A percentile compares a stretch with the other conserved stretches of the same genome.
Conservation (phyloP, 139 green algal species). For the Coelastrella sp. region DNA sequence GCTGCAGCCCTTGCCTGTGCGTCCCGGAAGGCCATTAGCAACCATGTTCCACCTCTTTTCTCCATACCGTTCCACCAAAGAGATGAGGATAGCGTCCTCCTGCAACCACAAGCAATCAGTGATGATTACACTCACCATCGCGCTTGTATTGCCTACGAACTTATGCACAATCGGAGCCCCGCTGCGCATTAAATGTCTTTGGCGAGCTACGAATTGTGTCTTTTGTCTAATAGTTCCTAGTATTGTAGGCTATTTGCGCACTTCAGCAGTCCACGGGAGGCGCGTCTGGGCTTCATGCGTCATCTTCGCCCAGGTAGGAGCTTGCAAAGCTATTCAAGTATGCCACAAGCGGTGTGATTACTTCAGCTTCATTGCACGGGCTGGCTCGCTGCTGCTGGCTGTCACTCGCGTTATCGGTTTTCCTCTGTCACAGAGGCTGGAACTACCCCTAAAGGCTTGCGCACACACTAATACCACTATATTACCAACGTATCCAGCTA, state of each 20-base stretch:
- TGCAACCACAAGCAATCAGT: not conserved
- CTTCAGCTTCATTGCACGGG: not conserved
- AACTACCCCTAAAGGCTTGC: not conserved
- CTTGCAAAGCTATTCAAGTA: not conserved
- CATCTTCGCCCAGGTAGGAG: not conserved
- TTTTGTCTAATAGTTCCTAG: too few species aligned
- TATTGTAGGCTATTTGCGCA: not conserved
- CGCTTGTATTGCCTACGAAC: not conserved
- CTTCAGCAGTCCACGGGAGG: constrained; percentile 40
- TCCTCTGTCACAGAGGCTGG: not conserved
- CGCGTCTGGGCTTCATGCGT: constrained; percentile 31
- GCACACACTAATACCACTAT: too few species aligned
- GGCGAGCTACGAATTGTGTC: too few species aligned
- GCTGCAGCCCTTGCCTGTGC: constrained; percentile 52
- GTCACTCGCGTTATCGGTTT: not conserved
- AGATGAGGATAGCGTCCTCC: constrained; percentile 49
- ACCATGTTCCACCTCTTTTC: constrained; percentile 49
- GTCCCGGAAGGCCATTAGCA: constrained; percentile 38
- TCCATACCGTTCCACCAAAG: constrained; percentile 30
- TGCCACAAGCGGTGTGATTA: not conserved
- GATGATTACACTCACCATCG: not conserved
- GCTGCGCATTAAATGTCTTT: too few species aligned
- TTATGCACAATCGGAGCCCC: not conserved
- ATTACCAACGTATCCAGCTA: too few species aligned
- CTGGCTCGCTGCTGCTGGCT: not conserved